Conservation (phyloP, 1,284 basidiomycete species). For the Nidula niveotomentosa region DNA sequence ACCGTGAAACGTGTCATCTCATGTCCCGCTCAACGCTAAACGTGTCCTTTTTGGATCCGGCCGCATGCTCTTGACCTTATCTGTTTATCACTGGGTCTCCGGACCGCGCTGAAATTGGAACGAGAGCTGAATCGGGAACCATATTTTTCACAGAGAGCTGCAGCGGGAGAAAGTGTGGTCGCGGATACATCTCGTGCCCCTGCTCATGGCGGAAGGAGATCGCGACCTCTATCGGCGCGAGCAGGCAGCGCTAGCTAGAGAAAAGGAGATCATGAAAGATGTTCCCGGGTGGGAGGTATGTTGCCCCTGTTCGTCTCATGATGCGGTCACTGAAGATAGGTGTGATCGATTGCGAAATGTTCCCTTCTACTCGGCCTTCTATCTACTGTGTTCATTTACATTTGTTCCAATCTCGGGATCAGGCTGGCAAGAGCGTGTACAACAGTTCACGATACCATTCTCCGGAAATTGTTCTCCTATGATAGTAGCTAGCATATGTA, state of each 20-base stretch:
- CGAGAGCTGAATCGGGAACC: slow-evolving; percentile 32
- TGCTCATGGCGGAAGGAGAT: slow-evolving; percentile 92
- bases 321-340: neutral
- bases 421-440: slow-evolving; percentile 72
- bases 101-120: slow-evolving; percentile 38
- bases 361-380: slow-evolving; percentile 6
- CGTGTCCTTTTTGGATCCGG: slow-evolving; percentile 66
- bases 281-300: slow-evolving; percentile 94
- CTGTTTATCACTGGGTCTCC: slow-evolving; percentile 41
- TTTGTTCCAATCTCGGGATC: slow-evolving; percentile 10
- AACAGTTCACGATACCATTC: slow-evolving; percentile 80
- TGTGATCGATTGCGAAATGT: slow-evolving; percentile 22
- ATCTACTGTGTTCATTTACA: neutral
- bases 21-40: slow-evolving; percentile 57
- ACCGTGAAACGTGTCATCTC: slow-evolving; percentile 53
- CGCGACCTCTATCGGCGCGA: slow-evolving; percentile 86
- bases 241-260: slow-evolving; percentile 78
- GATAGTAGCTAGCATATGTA: slow-evolving; percentile 23
- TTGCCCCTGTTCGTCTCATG: slow-evolving; percentile 20
- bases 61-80: slow-evolving; percentile 37
- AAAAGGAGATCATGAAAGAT: slow-evolving; percentile 95
- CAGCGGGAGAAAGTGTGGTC: slow-evolving; percentile 95
- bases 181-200: slow-evolving; percentile 91
- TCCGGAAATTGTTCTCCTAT: slow-evolving; percentile 62
- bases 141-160: slow-evolving; percentile 72